Evolutionary conservation across 805 yeast species (phyloP).

Genomic region (Cyberlindnera maritima): DNA sequence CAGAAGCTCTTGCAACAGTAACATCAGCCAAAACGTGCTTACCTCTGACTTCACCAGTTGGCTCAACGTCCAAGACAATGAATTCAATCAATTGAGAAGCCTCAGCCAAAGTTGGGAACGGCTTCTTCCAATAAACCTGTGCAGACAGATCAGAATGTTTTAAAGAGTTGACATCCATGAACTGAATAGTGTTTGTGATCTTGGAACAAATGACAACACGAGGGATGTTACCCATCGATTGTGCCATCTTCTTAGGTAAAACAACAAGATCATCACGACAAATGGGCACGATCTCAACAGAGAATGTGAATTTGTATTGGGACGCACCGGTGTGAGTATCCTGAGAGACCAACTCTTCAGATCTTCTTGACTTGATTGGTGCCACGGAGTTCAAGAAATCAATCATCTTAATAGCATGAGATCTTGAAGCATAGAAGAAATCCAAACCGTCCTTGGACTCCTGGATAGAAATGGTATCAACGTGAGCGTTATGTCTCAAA

Average conservation of each 20-base stretch:
- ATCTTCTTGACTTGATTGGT: conserved; percentile 78
- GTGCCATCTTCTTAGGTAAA: conserved; percentile 83
- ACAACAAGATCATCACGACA: conserved; percentile 96
- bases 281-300: conserved; percentile 92
- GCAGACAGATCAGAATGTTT: conserved; percentile 75
- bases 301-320: conserved; percentile 84
- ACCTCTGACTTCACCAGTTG: conserved; percentile 77
- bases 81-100: conserved; percentile 79
- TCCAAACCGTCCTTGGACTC: conserved; percentile 94
- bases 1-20: conserved; percentile 85
- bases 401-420: conserved; percentile 91
- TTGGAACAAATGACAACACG: conserved; percentile 83
- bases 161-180: conserved; percentile 80
- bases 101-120: conserved; percentile 76
- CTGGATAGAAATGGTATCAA: conserved; percentile 88
- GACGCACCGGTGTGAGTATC: conserved; percentile 91
- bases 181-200: conserved; percentile 78
- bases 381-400: conserved; percentile 84
- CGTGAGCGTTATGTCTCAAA: conserved; percentile 87
- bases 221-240: conserved; percentile 76
- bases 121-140: conserved; percentile 72
- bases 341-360: conserved; percentile 87
- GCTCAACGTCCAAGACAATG: conserved; percentile 90
- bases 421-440: conserved; percentile 83
- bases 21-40: conserved; percentile 84